Evolutionary conservation across 106 monocot species (phyloP).

Genomic region (Hemerocallis citrina): DNA sequence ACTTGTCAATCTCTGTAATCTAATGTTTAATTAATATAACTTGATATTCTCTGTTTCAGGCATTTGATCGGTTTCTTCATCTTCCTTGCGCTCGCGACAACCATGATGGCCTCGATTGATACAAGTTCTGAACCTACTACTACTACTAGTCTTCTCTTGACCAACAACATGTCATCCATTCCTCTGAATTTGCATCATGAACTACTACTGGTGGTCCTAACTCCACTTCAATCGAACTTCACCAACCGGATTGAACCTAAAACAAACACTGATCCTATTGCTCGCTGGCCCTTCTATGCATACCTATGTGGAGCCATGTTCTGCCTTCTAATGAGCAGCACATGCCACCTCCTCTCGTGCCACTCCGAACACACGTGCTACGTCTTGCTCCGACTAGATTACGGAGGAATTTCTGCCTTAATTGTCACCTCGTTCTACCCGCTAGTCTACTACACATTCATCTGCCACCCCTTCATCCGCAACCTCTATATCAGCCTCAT

Average conservation of each 20-base stretch:
- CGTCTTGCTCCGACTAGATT: constrained; percentile 75
- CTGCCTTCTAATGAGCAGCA: constrained; percentile 75
- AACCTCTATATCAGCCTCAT: constrained; percentile 59
- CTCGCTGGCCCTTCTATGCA: constrained; percentile 67
- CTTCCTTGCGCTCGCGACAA: constrained; percentile 52
- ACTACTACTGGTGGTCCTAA: neutral
- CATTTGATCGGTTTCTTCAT: constrained; percentile 83
- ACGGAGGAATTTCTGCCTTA: constrained; percentile 53
- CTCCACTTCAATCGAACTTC: neutral
- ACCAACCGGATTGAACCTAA: neutral
- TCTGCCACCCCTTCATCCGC: constrained; percentile 52
- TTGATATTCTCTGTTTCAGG: constrained; percentile 23
- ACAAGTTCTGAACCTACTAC: neutral
- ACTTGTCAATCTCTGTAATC: neutral
- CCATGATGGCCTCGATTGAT: constrained; percentile 12
- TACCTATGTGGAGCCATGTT: constrained; percentile 69
- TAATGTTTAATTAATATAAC: too few relatives aligned
- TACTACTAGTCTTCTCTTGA: constrained; percentile 3
- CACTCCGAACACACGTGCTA: constrained; percentile 65
- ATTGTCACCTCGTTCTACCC: constrained; percentile 89
- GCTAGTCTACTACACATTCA: constrained; percentile 69
- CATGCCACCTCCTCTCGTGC: constrained; percentile 70
- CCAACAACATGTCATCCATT: neutral
- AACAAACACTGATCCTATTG: constrained; percentile 1
- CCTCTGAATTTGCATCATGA: neutral